Evolutionary conservation across 2,329 filamentous ascomycete species (phyloP).

Genomic region (Thielaviopsis musarum): DNA sequence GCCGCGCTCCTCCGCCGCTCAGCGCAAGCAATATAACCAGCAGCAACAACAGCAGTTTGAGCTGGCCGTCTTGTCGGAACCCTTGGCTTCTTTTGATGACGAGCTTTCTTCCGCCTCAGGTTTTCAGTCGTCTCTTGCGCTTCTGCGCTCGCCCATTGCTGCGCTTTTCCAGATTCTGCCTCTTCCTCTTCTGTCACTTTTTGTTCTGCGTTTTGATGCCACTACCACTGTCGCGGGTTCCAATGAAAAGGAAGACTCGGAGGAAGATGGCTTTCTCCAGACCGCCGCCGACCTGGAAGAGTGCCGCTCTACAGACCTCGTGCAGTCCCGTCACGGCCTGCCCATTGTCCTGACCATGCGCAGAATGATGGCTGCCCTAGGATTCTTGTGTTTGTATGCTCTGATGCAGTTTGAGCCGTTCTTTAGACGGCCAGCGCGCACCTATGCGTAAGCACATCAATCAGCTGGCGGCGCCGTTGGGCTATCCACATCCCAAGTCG

Average conservation of each 20-base stretch:
- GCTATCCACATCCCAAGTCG: neutral
- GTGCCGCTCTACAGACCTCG: slow-evolving; percentile 1
- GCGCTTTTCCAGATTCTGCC: slow-evolving; percentile 4
- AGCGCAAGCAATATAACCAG: neutral
- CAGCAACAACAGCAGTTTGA: neutral
- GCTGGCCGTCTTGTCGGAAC: slow-evolving; percentile 1
- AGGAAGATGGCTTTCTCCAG: slow-evolving; percentile 8
- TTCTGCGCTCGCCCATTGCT: slow-evolving; percentile 1
- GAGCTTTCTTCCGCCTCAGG: neutral
- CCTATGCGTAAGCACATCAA: slow-evolving; percentile 8
- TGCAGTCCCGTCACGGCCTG: neutral
- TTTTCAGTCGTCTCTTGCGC: neutral
- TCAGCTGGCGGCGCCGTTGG: neutral
- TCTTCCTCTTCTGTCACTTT: slow-evolving; percentile 5
- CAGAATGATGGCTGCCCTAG: slow-evolving; percentile 8
- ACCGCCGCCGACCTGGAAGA: slow-evolving; percentile 10
- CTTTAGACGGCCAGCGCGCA: slow-evolving; percentile 10
- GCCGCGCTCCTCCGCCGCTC: neutral
- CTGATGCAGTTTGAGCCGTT: slow-evolving; percentile 12
- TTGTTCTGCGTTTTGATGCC: slow-evolving; percentile 1
- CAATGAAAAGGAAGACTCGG: neutral
- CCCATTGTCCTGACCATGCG: slow-evolving; percentile 11
- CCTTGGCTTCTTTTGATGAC: slow-evolving; percentile 4
- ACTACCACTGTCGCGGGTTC: neutral
- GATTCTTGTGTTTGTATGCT: slow-evolving; percentile 11